Conservation (phyloP, 2,329 filamentous ascomycete genomes). For the Fusarium nisikadoi region DNA sequence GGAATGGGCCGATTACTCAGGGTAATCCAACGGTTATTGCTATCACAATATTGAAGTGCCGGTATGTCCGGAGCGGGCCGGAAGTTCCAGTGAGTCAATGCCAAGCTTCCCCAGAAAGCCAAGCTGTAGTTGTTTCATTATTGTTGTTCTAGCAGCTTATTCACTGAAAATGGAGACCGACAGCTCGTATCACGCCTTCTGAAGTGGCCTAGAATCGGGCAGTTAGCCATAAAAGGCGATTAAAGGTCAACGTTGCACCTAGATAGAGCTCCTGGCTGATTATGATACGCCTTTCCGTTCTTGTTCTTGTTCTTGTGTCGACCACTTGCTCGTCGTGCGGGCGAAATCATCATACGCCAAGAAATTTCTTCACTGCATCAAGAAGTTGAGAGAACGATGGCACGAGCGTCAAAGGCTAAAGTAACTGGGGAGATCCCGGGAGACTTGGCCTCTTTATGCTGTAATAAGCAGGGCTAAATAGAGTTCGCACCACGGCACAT, state of each 20-base stretch:
- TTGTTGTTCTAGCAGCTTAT: no score
- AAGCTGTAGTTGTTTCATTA: neutral
- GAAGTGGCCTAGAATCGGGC: rapidly evolving
- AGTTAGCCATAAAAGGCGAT: neutral
- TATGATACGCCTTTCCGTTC: rapidly evolving
- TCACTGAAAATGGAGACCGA: rapidly evolving
- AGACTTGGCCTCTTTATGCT: neutral
- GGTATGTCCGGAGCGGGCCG: neutral
- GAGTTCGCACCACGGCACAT: neutral
- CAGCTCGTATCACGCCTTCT: neutral
- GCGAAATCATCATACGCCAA: neutral
- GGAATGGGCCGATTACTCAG: neutral
- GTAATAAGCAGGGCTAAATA: neutral
- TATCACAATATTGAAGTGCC: neutral
- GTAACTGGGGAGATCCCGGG: neutral
- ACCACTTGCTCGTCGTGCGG: neutral
- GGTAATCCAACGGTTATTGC: rapidly evolving
- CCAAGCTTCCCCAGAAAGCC: neutral
- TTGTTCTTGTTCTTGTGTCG: no score
- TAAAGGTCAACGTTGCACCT: rapidly evolving
- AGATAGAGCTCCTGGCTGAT: neutral
- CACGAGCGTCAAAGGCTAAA: neutral
- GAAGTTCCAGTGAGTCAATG: neutral
- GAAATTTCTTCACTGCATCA: neutral
- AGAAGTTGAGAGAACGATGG: neutral